Evolutionary conservation across 164 flowering plant genomes (phyloP), one percentile per base, ranked within the genome.

Genomic region (Vitis rotundifolia): DNA sequence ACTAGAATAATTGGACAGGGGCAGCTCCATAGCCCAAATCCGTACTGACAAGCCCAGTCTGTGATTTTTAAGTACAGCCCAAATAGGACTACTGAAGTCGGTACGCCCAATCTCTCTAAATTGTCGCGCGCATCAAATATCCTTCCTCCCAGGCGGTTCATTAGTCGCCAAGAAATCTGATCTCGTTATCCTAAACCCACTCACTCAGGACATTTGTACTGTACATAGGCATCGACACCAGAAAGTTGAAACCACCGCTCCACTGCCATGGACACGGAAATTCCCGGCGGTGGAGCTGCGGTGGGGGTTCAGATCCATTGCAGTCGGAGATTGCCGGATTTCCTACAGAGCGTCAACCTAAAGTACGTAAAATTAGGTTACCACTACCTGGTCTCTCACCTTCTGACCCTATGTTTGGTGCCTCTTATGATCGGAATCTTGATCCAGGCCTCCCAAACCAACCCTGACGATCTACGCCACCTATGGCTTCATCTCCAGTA

Each of bases 361-460:
- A 80, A 80, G 78, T 77, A 80, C 76, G 83, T 80, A 0, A 80
- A 80, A 55, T 56, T 80, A 48, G 83, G 83, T 1, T 80, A 80
- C 55, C 83, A 80, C 54, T 80, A 77, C 64, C 67, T 80, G 2
- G 72, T 77, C 47, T 67, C 78, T 15, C 64, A 77, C 37, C 72
- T 80, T 0, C 44, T 77, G 6, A 75, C 80, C 16, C 72, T 80
- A 2, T 74, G 75, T 54, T 65, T 77, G 18, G 47, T 77, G 15
- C 83, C 80, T 2, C 44, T 80, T 9, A 77, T 80, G 9, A 59
- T 44, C 2, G 66, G 66, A 1, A 69, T 59, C 65, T 28, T 73
- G 14, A 48, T 77, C 31, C 74, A 80, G 18, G 76, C 66, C 3
- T 77, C 83, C 9, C 69, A 70, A 13, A 71, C 69, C 69, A 60